Evolutionary conservation across 2,329 filamentous ascomycete genomes (phyloP).

Genomic region (Paraphaeosphaeria minitans): DNA sequence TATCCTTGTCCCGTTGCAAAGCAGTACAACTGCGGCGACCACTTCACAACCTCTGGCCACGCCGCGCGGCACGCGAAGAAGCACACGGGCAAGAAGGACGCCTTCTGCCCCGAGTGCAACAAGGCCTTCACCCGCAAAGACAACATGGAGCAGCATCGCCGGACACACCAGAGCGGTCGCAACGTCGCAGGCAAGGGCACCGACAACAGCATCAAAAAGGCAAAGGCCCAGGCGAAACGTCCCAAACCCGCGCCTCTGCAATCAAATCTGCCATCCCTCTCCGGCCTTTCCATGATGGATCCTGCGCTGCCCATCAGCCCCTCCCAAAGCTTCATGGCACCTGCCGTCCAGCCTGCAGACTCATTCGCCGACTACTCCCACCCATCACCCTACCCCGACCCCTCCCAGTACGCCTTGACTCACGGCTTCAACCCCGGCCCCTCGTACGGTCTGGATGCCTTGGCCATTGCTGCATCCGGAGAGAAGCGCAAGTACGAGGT

Average conservation of each 20-base stretch:
- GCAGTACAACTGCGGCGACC: constrained; percentile 73
- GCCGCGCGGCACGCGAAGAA: constrained; percentile 86
- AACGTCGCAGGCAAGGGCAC: constrained; percentile 40
- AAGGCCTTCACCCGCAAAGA: constrained; percentile 83
- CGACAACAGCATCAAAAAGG: constrained; percentile 46
- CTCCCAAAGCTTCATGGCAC: constrained; percentile 25
- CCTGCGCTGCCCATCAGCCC: constrained; percentile 38
- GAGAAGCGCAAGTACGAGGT: constrained; percentile 46
- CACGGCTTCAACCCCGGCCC: constrained; percentile 31
- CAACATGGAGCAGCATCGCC: constrained; percentile 86
- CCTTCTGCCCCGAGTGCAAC: constrained; percentile 71
- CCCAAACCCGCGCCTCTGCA: constrained; percentile 42
- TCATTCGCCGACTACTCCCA: constrained; percentile 28
- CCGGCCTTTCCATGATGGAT: constrained; percentile 34
- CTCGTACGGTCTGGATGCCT: constrained; percentile 43
- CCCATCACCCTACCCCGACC: constrained; percentile 40
- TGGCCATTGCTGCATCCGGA: constrained; percentile 45
- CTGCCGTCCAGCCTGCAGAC: constrained; percentile 35
- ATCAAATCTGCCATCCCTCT: constrained; percentile 21
- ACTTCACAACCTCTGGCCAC: constrained; percentile 83
- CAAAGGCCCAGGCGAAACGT: constrained; percentile 41
- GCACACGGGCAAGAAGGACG: constrained; percentile 80
- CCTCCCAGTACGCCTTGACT: constrained; percentile 27
- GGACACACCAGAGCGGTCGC: constrained; percentile 69
- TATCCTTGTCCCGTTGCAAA: constrained; percentile 77